Conservation (phyloP, 2,329 filamentous ascomycete genomes). For the Cryphonectria naterciae region DNA sequence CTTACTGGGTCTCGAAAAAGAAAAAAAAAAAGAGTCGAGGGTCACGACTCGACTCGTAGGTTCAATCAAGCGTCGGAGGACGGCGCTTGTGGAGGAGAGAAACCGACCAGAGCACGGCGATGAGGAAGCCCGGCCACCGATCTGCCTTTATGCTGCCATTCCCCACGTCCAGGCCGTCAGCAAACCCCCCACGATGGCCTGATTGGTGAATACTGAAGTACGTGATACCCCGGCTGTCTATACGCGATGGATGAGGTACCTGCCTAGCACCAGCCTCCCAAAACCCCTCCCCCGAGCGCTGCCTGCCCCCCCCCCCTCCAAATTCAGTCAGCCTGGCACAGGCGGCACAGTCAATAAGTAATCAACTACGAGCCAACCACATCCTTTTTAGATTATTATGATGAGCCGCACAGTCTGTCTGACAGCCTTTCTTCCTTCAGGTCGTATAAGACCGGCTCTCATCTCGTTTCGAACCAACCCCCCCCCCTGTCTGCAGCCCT, state of each 20-base stretch:
- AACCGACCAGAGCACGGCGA: constrained; percentile 22
- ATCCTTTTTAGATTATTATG: not conserved
- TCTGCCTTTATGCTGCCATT: constrained; percentile 7
- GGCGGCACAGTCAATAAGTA: constrained; percentile 1
- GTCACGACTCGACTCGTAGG: constrained; percentile 1
- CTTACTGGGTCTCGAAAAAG: constrained; percentile 3
- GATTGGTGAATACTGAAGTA: not conserved
- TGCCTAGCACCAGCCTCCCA: not conserved
- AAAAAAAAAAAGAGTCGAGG: not conserved
- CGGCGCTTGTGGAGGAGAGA: constrained; percentile 26
- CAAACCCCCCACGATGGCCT: not conserved
- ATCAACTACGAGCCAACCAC: not conserved
- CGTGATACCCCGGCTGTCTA: not conserved
- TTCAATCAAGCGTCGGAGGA: constrained; percentile 21
- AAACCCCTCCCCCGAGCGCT: not conserved
- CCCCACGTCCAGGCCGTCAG: not conserved
- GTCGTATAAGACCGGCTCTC: constrained; percentile 10
- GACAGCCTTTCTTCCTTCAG: not conserved
- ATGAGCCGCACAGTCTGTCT: constrained; percentile 11
- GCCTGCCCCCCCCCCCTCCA: not conserved
- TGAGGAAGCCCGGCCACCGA: constrained; percentile 23
- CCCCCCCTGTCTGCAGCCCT: not conserved
- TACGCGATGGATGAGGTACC: not conserved
- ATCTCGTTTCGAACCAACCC: not conserved
- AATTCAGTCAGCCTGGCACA: not conserved